A percentile compares a stretch with the other conserved stretches of the same genome.
Conservation (phyloP, 805 yeast species). For the Sugiyamaella marilandica region DNA sequence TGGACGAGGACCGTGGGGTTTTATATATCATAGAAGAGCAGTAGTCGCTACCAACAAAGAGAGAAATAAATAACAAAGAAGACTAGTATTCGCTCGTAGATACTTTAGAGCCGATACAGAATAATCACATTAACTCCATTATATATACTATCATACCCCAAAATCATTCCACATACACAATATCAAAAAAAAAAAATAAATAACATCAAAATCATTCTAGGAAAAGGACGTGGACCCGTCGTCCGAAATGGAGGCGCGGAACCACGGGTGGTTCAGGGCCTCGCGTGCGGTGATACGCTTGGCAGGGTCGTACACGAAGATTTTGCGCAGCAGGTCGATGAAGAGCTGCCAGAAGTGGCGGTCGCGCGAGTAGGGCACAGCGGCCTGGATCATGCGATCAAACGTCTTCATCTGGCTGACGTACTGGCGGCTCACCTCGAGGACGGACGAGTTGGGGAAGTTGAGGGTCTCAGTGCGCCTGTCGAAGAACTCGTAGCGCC, state of each 20-base stretch:
- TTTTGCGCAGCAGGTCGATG: conserved; percentile 57
- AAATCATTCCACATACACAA: background rate
- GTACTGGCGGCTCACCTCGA: conserved; percentile 31
- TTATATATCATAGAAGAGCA: too few species aligned
- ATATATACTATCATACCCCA: background rate
- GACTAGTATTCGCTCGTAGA: too few species aligned
- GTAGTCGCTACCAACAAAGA: too few species aligned
- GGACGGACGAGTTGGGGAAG: conserved; percentile 37
- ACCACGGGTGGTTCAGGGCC: conserved; percentile 81
- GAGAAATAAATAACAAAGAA: too few species aligned
- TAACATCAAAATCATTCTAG: background rate
- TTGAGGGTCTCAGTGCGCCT: conserved; percentile 26
- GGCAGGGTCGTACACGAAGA: conserved; percentile 67
- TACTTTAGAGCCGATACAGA: too few species aligned
- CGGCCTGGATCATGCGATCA: conserved; percentile 22
- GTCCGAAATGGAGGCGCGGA: conserved; percentile 31
- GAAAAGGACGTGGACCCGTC: conserved; percentile 9
- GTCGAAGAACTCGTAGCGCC: conserved; percentile 29
- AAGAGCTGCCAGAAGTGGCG: conserved; percentile 82
- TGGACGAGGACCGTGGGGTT: too few species aligned
- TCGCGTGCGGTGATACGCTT: conserved; percentile 69
- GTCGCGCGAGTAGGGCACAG: conserved; percentile 12
- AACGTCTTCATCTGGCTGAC: conserved; percentile 37
- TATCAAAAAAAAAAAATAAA: background rate
- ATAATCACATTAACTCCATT: background rate